phyloP scores from a whole-genome alignment of 208 protist species.

The Tritrichomonas musculus region DNA sequence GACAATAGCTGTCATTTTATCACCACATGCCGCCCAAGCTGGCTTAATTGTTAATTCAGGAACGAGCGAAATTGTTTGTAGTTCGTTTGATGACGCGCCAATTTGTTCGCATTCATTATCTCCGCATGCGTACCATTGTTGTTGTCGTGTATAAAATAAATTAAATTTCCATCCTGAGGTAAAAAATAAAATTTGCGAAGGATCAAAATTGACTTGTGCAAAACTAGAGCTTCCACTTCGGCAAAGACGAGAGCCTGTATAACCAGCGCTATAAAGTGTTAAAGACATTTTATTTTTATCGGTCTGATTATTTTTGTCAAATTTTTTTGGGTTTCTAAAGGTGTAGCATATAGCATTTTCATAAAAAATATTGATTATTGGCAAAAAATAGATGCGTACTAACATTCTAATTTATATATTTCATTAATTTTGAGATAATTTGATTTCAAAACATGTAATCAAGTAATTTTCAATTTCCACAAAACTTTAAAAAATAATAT shows the following conservation, averaged over 20 bases:
- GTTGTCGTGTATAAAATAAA: not conserved
- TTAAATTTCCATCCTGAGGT: not conserved
- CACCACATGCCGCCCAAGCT: not conserved
- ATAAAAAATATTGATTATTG: too few relatives aligned
- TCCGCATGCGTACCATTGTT: constrained; percentile 4
- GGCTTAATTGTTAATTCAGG: not conserved
- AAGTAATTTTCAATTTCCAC: too few relatives aligned
- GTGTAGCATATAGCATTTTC: too few relatives aligned
- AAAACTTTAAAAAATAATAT: too few relatives aligned
- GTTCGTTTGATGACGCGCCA: not conserved
- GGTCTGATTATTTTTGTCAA: too few relatives aligned
- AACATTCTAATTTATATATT: too few relatives aligned
- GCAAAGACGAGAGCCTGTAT: not conserved
- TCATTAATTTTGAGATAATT: too few relatives aligned
- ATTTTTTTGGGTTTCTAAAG: too few relatives aligned
- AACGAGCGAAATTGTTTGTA: not conserved
- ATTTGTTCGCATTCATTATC: not conserved
- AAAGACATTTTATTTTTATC: not conserved
- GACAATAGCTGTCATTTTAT: constrained; percentile 29
- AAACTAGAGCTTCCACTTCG: not conserved
- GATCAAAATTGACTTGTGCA: not conserved
- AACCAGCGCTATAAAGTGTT: not conserved
- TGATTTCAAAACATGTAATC: too few relatives aligned
- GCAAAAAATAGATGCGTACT: too few relatives aligned
- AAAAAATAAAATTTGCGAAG: not conserved